These are phyloP conservation scores for Stephania yunnanensis DNA, from an alignment of 164 flowering plant species.

Conservation along the genomic window DNA sequence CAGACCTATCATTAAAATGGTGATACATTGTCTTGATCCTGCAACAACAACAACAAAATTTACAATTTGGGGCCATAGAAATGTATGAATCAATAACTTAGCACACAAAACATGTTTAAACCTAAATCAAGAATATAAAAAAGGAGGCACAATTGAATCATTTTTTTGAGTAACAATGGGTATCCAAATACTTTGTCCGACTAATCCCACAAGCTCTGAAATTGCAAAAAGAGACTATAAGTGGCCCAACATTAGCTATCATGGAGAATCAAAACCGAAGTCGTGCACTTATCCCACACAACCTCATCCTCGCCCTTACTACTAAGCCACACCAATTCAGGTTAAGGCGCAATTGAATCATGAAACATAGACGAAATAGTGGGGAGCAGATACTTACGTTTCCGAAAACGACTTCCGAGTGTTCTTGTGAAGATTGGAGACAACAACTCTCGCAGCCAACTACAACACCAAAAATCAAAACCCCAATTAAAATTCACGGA, in stretches of 20 bases:
- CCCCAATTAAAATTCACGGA: background rate
- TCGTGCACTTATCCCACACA: no score
- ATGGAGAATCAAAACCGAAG: no score
- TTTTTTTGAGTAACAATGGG: no score
- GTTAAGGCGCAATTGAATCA: no score
- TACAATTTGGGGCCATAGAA: background rate
- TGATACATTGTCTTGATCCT: slow-evolving; percentile 82
- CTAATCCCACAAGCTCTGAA: no score
- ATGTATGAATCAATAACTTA: background rate
- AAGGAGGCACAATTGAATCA: no score
- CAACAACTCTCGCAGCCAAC: slow-evolving; percentile 96
- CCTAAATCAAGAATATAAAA: no score
- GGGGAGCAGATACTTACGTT: slow-evolving; percentile 52
- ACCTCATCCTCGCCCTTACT: no score
- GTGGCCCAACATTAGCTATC: no score
- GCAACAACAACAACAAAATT: slow-evolving; percentile 11
- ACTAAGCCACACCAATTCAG: no score
- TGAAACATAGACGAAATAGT: background rate
- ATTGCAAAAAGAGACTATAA: no score
- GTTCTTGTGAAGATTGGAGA: slow-evolving; percentile 95
- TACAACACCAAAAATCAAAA: slow-evolving; percentile 20
- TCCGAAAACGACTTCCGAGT: slow-evolving; percentile 90
- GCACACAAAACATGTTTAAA: background rate
- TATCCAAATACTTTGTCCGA: no score
- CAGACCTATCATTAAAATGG: slow-evolving; percentile 72